Conservation (phyloP, 1,139 yeast genomes). For the Pneumocystis jirovecii region DNA sequence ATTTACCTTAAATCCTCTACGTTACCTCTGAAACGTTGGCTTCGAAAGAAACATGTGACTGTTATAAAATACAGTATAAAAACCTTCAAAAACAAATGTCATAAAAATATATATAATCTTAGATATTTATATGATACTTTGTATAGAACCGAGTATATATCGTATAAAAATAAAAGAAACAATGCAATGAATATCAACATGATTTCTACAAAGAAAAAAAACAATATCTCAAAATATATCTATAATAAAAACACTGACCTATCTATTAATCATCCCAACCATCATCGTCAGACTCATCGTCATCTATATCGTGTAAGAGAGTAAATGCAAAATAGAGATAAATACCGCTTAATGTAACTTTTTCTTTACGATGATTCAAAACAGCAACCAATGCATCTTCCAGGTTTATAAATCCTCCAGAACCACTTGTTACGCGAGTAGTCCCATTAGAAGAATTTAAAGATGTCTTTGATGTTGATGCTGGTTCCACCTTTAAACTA, state of each 20-base stretch:
- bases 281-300: slow-evolving; percentile 65
- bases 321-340: not conserved
- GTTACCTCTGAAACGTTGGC: not conserved
- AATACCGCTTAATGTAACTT: slow-evolving; percentile 60
- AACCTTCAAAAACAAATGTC: not conserved
- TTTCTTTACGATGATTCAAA: slow-evolving; percentile 60
- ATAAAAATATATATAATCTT: not conserved
- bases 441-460: not conserved
- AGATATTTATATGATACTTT: not conserved
- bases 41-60: not conserved
- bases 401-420: slow-evolving; percentile 41
- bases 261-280: slow-evolving; percentile 34
- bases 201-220: not conserved
- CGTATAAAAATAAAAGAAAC: not conserved
- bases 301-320: slow-evolving; percentile 20
- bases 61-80: not conserved
- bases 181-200: not conserved
- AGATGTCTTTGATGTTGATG: not conserved
- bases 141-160: not conserved
- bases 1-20: not conserved
- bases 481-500: slow-evolving; percentile 14
- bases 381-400: slow-evolving; percentile 89
- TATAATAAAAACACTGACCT: not conserved
- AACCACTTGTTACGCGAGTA: slow-evolving; percentile 25
- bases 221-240: not conserved